phyloP scores from a whole-genome alignment of 345 rosid species.

The Gossypium turneri region DNA sequence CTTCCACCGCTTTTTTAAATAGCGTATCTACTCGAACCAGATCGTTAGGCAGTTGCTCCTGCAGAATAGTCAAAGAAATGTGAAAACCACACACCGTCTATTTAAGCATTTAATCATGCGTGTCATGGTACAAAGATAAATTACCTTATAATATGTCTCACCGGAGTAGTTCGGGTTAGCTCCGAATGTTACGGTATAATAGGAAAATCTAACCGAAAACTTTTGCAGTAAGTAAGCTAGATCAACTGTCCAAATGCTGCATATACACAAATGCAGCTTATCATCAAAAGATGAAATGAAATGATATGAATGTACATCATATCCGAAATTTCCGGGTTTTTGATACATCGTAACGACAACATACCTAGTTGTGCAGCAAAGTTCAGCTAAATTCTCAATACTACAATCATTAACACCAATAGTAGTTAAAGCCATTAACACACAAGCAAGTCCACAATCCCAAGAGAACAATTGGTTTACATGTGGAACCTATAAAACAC shows the following conservation, averaged over 20 bases:
- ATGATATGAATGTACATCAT: neutral
- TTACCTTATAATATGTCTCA: conserved; percentile 87
- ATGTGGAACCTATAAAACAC: conserved; percentile 61
- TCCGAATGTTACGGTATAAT: conserved; percentile 81
- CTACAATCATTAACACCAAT: conserved; percentile 56
- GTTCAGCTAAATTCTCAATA: conserved; percentile 52
- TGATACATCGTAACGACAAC: conserved; percentile 7
- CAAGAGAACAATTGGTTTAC: conserved; percentile 73
- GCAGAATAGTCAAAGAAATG: conserved; percentile 19
- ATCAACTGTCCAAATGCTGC: conserved; percentile 95
- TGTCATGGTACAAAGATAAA: conserved; percentile 3
- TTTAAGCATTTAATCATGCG: neutral
- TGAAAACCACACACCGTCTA: neutral
- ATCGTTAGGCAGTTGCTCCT: conserved; percentile 92
- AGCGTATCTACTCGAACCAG: conserved; percentile 75
- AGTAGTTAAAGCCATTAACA: conserved; percentile 73
- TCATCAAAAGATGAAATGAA: neutral
- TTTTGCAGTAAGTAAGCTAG: conserved; percentile 75
- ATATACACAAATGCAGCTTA: conserved; percentile 2
- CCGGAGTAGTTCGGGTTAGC: conserved; percentile 84
- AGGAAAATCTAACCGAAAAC: conserved; percentile 70
- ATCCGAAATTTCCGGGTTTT: neutral
- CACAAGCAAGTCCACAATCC: conserved; percentile 98
- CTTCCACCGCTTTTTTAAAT: conserved; percentile 61
- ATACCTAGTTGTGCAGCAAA: conserved; percentile 80